phyloP scores from a whole-genome alignment of 23 red algal species.

The Cyanidiococcus yangmingshanensis region DNA sequence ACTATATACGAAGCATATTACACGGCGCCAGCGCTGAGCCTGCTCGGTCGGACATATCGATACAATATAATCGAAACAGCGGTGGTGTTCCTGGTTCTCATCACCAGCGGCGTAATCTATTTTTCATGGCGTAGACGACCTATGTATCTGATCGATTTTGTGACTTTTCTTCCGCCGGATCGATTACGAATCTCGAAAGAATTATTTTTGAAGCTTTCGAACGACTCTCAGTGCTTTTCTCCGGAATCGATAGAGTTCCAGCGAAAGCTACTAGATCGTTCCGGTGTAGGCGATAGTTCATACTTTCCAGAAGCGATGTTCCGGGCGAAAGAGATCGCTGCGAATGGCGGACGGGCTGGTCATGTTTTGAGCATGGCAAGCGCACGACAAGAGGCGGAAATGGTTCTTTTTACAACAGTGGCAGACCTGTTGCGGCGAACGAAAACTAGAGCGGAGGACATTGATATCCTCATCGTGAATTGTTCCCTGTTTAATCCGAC shows the following conservation, averaged over 20 bases:
- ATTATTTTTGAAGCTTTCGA: conserved; percentile 45
- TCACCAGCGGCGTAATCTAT: conserved; percentile 38
- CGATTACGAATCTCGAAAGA: conserved; percentile 38
- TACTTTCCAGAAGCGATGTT: conserved; percentile 62
- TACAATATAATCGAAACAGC: conserved; percentile 35
- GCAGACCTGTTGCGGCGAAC: conserved; percentile 55
- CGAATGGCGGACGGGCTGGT: conserved; percentile 34
- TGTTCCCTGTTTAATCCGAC: conserved; percentile 92
- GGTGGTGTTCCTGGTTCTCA: conserved; percentile 22
- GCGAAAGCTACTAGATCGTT: conserved; percentile 52
- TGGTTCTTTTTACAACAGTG: conserved; percentile 64
- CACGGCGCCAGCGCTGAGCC: not conserved
- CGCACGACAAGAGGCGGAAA: conserved; percentile 77
- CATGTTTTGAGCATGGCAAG: conserved; percentile 71
- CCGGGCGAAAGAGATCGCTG: conserved; percentile 37
- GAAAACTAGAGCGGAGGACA: conserved; percentile 28
- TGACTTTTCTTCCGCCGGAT: conserved; percentile 75
- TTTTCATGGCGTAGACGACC: conserved; percentile 32
- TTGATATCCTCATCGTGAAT: conserved; percentile 87
- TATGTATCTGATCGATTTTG: conserved; percentile 66
- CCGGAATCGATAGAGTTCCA: conserved; percentile 69
- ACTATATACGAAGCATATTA: conserved; percentile 41
- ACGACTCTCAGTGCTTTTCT: conserved; percentile 41
- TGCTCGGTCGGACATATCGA: conserved; percentile 20
- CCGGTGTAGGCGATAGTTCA: conserved; percentile 59